phyloP scores from a whole-genome alignment of 1,284 basidiomycete genomes.

The Leccinum glutinopallens region DNA sequence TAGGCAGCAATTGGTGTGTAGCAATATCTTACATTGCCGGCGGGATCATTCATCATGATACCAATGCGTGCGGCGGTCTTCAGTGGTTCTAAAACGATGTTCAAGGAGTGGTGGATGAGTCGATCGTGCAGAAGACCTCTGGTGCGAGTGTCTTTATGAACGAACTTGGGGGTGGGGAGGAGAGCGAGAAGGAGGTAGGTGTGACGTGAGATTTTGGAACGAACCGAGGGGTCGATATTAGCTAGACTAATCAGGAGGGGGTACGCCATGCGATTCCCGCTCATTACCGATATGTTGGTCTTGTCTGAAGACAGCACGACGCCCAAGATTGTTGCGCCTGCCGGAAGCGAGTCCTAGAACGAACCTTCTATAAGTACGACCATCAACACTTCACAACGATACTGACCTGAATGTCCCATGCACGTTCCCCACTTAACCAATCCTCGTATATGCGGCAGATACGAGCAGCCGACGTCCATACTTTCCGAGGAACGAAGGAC shows the following conservation, averaged over 20 bases:
- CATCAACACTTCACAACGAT: background rate
- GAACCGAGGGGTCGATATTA: no score
- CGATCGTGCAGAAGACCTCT: no score
- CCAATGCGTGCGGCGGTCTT: background rate
- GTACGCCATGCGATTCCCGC: no score
- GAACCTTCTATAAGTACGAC: background rate
- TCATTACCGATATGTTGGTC: no score
- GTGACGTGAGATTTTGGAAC: no score
- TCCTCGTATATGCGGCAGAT: conserved; percentile 15
- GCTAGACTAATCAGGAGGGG: no score
- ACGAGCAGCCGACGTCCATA: conserved; percentile 2
- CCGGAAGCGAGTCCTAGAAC: background rate
- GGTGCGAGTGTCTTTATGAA: no score
- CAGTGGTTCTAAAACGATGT: no score
- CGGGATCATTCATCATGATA: background rate
- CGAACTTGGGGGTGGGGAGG: no score
- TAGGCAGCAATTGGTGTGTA: conserved; percentile 5
- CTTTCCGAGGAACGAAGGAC: background rate
- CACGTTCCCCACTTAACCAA: conserved; percentile 12
- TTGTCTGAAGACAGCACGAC: no score
- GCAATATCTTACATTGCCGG: conserved; percentile 18
- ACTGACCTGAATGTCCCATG: conserved; percentile 1
- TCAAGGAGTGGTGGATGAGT: no score
- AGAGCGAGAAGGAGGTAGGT: no score
- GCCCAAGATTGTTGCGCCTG: background rate